These are phyloP conservation scores for Trichoderma endophyticum DNA, from an alignment of 2,329 filamentous ascomycete genomes.

Conservation along the genomic window DNA sequence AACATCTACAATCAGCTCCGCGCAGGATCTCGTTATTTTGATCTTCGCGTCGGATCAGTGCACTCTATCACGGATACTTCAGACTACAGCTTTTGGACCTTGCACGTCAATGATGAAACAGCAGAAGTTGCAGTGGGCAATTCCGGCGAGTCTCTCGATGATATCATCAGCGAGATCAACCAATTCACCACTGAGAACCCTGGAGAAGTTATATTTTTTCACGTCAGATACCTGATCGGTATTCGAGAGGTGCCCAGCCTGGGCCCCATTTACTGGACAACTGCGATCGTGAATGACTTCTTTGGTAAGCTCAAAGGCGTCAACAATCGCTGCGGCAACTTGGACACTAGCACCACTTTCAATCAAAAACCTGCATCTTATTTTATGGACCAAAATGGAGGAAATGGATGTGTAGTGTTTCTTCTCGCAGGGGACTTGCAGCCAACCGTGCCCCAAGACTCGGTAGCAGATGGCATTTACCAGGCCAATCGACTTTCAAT, in stretches of 20 bases:
- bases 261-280: constrained; percentile 33
- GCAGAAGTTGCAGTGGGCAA: constrained; percentile 40
- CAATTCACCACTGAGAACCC: constrained; percentile 42
- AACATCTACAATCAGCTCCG: constrained; percentile 44
- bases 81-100: constrained; percentile 37
- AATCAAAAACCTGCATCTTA: constrained; percentile 28
- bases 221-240: constrained; percentile 42
- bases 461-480: constrained; percentile 32
- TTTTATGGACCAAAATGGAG: constrained; percentile 33
- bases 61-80: constrained; percentile 21
- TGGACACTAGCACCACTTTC: constrained; percentile 25
- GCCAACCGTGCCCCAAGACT: constrained; percentile 24
- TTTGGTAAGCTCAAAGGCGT: constrained; percentile 41
- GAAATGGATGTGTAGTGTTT: constrained; percentile 34
- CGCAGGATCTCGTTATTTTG: constrained; percentile 46
- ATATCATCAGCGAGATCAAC: constrained; percentile 44
- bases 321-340: constrained; percentile 39
- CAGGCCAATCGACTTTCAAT: constrained; percentile 23
- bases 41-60: constrained; percentile 41
- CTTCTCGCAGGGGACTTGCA: constrained; percentile 29
- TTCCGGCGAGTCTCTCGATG: constrained; percentile 42
- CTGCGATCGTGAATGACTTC: constrained; percentile 40
- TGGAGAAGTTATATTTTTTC: constrained; percentile 45
- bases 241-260: constrained; percentile 35
- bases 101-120: constrained; percentile 39